These are phyloP conservation scores for Erysiphe pulchra DNA, from an alignment of 2,329 filamentous ascomycete species.

Conservation along the genomic window DNA sequence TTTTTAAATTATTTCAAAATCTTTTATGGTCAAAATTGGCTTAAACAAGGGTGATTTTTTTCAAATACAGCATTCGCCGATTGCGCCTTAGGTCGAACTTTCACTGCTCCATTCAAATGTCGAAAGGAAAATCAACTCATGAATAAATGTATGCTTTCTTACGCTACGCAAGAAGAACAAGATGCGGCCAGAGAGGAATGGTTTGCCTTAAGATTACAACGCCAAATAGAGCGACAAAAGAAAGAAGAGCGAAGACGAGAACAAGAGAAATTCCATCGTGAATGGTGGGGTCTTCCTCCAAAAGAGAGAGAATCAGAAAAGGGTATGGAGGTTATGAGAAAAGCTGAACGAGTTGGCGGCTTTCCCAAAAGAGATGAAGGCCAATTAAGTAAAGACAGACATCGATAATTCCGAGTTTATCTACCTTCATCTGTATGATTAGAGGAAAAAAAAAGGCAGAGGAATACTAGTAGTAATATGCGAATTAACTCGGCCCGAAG, in stretches of 20 bases:
- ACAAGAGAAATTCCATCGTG: constrained; percentile 37
- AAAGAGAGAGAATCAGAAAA: constrained; percentile 30
- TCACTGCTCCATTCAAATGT: constrained; percentile 73
- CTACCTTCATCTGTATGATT: too few relatives aligned
- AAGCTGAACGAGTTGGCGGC: constrained; percentile 29
- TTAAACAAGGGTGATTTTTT: not conserved
- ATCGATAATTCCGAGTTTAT: too few relatives aligned
- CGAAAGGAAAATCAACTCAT: constrained; percentile 55
- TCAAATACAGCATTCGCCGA: constrained; percentile 51
- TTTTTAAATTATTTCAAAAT: too few relatives aligned
- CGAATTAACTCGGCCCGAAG: too few relatives aligned
- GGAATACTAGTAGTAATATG: too few relatives aligned
- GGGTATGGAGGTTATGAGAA: constrained; percentile 25
- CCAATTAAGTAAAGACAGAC: too few relatives aligned
- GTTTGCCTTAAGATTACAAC: constrained; percentile 55
- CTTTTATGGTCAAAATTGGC: not conserved
- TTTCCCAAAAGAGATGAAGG: constrained; percentile 12
- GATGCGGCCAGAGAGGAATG: constrained; percentile 82
- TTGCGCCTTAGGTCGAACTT: constrained; percentile 65
- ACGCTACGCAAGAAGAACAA: constrained; percentile 63
- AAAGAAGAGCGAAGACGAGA: constrained; percentile 32
- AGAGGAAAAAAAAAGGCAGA: too few relatives aligned
- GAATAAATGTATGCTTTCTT: constrained; percentile 79
- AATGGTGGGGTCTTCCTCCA: constrained; percentile 40
- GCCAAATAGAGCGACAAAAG: constrained; percentile 39